Evolutionary conservation across 371 early-diverging fungal species (phyloP).

Genomic region (Mucor indicus): DNA sequence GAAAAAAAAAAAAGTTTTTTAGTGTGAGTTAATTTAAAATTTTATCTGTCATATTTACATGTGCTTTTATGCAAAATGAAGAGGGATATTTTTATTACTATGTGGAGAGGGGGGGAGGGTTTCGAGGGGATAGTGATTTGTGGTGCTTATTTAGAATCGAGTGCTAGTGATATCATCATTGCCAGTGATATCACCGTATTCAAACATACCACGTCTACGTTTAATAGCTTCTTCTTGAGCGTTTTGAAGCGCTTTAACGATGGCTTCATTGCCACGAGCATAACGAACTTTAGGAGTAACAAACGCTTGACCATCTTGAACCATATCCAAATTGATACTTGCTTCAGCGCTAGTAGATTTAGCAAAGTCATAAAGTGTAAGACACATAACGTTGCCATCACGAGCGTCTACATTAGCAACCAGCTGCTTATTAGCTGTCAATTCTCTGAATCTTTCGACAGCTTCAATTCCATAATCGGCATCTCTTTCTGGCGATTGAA

Average conservation of each 20-base stretch:
- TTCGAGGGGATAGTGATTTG: neutral
- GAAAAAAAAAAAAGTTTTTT: conserved; percentile 1
- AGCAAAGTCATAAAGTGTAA: conserved; percentile 72
- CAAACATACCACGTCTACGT: conserved; percentile 76
- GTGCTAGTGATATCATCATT: conserved; percentile 60
- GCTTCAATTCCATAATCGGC: conserved; percentile 82
- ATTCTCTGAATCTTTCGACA: conserved; percentile 61
- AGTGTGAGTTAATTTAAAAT: too few species aligned
- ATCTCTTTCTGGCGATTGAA: conserved; percentile 63
- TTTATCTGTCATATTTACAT: too few species aligned
- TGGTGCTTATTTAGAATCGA: neutral
- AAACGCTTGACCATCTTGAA: conserved; percentile 74
- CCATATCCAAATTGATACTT: conserved; percentile 78
- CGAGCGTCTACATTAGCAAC: conserved; percentile 75
- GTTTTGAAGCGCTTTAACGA: conserved; percentile 44
- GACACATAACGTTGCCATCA: conserved; percentile 55
- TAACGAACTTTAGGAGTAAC: conserved; percentile 58
- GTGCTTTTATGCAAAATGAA: too few species aligned
- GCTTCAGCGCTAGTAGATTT: conserved; percentile 59
- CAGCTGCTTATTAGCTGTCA: conserved; percentile 65
- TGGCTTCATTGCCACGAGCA: conserved; percentile 53
- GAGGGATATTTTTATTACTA: too few species aligned
- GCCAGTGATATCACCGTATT: conserved; percentile 85
- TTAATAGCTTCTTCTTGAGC: conserved; percentile 49
- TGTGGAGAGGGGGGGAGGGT: too few species aligned